Evolutionary conservation across 208 protist genomes (phyloP), one percentile per base, ranked within the genome.

Genomic region (Lotmaria passim): DNA sequence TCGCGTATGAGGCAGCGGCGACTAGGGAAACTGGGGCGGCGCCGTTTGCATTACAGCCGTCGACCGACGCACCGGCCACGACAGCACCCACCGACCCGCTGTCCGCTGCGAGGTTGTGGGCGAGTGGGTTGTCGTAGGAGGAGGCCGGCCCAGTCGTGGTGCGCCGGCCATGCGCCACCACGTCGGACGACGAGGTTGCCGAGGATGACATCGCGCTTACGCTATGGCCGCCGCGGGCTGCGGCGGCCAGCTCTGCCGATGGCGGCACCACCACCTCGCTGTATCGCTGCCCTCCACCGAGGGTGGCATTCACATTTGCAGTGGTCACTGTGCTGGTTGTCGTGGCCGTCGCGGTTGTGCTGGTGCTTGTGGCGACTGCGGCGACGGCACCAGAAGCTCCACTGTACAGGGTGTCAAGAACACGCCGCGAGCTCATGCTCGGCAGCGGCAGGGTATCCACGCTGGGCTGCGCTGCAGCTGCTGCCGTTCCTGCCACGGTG

Each of bases 201-300:
- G 59, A 64, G 28, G 59, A 53, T 0, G 59, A 51, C 44, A 41
- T 64, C 19, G 59, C 39, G 6, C 12, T 34, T 30, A 53, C 44
- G 30, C 28, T 44, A n/a, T 53, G 44, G 11, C 34, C 53, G 41
- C 43, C 31, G 44, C 12, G 11, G 44, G 31, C 15, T 1, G 31
- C 57, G 5, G 44, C 61, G 15, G 48, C 47, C n/a, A 67, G 11
- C 50, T 68, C 34, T 3, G 51, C 26, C 2, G 62, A 66, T 3
- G 70, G 62, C 12, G 70, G 70, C 44, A 76, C 70, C 21, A 76
- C 53, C 15, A 76, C 61, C 12, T 76, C 70, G 15, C 43, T n/a
- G 43, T 64, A 55, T 5, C 44, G 52, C 21, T 21, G 41, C 11
- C 33, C 23, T 0, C 15, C 31, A 5, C 30, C 23, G 14, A 21